These are phyloP conservation scores for Blechomonas ayalai DNA, from an alignment of 208 protist species.

Conservation along the genomic window DNA sequence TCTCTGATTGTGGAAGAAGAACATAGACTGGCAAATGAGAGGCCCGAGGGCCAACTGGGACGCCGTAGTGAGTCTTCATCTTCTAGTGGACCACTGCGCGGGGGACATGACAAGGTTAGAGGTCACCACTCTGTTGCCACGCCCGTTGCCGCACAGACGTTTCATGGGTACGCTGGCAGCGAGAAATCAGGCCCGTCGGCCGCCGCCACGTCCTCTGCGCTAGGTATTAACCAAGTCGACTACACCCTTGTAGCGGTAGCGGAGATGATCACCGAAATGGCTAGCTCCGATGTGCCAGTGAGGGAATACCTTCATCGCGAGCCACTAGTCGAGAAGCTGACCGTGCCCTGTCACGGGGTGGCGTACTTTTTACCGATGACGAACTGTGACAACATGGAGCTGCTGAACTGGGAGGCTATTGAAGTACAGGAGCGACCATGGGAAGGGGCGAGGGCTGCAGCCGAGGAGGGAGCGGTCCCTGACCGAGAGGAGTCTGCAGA, in stretches of 20 bases:
- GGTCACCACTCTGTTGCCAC: no score
- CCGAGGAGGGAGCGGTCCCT: slow-evolving; percentile 18
- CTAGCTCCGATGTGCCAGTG: slow-evolving; percentile 32
- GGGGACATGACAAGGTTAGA: no score
- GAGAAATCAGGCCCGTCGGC: no score
- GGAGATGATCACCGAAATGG: slow-evolving; percentile 71
- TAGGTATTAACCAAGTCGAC: slow-evolving; percentile 66
- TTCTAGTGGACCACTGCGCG: no score
- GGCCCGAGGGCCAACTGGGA: no score
- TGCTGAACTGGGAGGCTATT: slow-evolving; percentile 62
- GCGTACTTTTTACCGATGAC: slow-evolving; percentile 70
- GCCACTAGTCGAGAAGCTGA: slow-evolving; percentile 71
- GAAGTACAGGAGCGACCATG: slow-evolving; percentile 41
- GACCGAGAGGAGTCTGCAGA: slow-evolving; percentile 59
- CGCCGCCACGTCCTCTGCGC: slow-evolving; percentile 1
- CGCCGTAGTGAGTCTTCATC: no score
- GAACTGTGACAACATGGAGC: slow-evolving; percentile 83
- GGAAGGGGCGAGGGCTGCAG: slow-evolving; percentile 1
- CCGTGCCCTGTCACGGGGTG: slow-evolving; percentile 62
- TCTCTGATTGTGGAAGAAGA: no score
- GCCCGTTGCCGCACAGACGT: no score
- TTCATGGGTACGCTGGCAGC: no score
- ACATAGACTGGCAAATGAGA: no score
- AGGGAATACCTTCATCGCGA: slow-evolving; percentile 63
- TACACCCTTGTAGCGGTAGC: slow-evolving; percentile 76